Percentiles rank a stretch among this genome's conserved stretches.
These are phyloP conservation scores for Trifolium pratense DNA, from an alignment of 306 rosid genomes.

Conservation along the genomic window DNA sequence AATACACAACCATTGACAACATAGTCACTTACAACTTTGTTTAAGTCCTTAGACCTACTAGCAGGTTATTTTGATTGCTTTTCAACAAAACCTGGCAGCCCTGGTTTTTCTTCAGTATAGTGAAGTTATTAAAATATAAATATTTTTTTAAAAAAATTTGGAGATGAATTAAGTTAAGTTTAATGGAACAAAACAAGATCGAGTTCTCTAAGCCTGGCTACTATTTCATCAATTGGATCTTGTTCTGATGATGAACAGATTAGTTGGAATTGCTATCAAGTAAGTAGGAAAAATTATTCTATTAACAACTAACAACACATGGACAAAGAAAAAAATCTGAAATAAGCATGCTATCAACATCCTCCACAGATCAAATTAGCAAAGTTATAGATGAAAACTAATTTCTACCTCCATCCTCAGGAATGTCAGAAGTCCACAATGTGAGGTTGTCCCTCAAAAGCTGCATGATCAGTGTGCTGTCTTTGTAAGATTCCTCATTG, in stretches of 20 bases:
- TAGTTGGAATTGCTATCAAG: conserved; percentile 10
- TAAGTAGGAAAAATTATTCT: neutral
- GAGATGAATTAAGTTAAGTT: neutral
- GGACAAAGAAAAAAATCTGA: conserved; percentile 7
- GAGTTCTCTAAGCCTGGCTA: conserved; percentile 2
- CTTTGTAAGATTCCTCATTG: conserved; percentile 72
- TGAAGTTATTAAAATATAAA: neutral
- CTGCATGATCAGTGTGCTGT: conserved; percentile 72
- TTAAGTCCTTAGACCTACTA: conserved; percentile 3
- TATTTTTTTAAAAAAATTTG: neutral
- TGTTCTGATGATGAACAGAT: conserved; percentile 1
- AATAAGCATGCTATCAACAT: neutral
- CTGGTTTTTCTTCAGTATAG: neutral
- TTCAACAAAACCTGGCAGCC: neutral
- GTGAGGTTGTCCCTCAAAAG: conserved; percentile 78
- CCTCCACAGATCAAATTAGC: neutral
- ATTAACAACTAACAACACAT: neutral
- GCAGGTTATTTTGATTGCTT: neutral
- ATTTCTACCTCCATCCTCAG: conserved; percentile 60
- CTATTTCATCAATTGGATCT: neutral
- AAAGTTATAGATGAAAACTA: conserved; percentile 1
- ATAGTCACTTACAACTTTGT: neutral
- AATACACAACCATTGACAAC: neutral
- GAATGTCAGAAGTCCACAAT: conserved; percentile 73
- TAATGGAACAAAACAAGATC: conserved; percentile 3